phyloP scores from a whole-genome alignment of 345 rosid genomes.

The Euphorbia tirucalli region DNA sequence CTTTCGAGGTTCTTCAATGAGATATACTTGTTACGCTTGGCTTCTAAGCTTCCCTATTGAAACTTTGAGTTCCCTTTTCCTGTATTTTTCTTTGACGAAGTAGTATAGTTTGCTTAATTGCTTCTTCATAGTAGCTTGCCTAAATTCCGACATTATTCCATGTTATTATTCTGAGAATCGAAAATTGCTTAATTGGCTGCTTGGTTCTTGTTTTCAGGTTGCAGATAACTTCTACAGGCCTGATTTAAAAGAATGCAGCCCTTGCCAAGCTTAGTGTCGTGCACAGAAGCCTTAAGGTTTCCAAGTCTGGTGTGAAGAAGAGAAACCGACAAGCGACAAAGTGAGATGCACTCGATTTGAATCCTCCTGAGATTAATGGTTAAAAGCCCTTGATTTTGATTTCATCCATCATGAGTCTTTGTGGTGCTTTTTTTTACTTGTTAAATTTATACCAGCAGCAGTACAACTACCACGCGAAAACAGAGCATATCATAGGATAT shows the following conservation, averaged over 20 bases:
- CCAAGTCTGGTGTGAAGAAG: slow-evolving; percentile 92
- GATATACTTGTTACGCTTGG: slow-evolving; percentile 57
- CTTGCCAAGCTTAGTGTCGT: slow-evolving; percentile 79
- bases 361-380: background rate
- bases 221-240: slow-evolving; percentile 83
- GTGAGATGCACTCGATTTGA: slow-evolving; percentile 3
- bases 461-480: background rate
- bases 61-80: background rate
- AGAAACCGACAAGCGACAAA: slow-evolving; percentile 70
- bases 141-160: background rate
- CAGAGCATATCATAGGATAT: background rate
- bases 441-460: background rate
- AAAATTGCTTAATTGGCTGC: background rate
- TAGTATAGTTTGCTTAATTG: too few relatives aligned
- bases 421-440: too few relatives aligned
- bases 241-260: slow-evolving; percentile 76
- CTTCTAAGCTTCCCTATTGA: slow-evolving; percentile 39
- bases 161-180: background rate
- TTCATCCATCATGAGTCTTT: background rate
- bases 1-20: slow-evolving; percentile 32
- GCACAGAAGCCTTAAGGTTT: slow-evolving; percentile 68
- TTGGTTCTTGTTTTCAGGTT: slow-evolving; percentile 37
- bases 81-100: background rate
- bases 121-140: too few relatives aligned
- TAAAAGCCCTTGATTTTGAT: background rate